Conservation (phyloP, 148 eudicot genomes). For the Vaccinium myrtillus region DNA sequence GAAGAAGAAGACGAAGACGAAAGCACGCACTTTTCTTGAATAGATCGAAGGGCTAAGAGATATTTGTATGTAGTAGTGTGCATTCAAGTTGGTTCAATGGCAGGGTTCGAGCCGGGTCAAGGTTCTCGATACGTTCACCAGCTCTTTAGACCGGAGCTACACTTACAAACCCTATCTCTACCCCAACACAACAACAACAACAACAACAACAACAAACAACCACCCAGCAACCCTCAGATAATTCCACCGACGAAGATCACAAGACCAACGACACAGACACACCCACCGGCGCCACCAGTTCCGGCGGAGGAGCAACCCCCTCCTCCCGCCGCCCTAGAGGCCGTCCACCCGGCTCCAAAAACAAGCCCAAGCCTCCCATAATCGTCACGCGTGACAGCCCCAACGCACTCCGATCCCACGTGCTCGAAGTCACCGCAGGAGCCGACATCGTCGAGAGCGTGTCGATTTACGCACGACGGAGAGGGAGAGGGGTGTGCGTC, state of each 20-base stretch:
- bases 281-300: background rate
- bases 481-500: constrained; percentile 16
- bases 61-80: too few relatives aligned
- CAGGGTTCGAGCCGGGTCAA: constrained; percentile 9
- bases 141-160: constrained; percentile 11
- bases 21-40: too few relatives aligned
- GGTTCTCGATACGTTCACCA: constrained; percentile 15
- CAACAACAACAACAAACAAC: background rate
- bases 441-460: constrained; percentile 16
- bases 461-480: constrained; percentile 9
- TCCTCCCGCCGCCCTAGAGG: constrained; percentile 16
- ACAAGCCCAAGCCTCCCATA: constrained; percentile 20
- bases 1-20: background rate
- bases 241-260: background rate
- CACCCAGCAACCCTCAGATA: constrained; percentile 7
- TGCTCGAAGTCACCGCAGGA: constrained; percentile 14
- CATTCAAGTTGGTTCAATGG: background rate
- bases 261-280: background rate
- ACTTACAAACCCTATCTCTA: constrained; percentile 11
- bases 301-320: background rate
- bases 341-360: constrained; percentile 17
- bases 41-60: too few relatives aligned
- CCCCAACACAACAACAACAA: constrained; percentile 14
- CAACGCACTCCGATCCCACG: constrained; percentile 18
- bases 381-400: constrained; percentile 16